Conservation (phyloP, 2,329 filamentous ascomycete species). For the Chaetoscypha palmicola region DNA sequence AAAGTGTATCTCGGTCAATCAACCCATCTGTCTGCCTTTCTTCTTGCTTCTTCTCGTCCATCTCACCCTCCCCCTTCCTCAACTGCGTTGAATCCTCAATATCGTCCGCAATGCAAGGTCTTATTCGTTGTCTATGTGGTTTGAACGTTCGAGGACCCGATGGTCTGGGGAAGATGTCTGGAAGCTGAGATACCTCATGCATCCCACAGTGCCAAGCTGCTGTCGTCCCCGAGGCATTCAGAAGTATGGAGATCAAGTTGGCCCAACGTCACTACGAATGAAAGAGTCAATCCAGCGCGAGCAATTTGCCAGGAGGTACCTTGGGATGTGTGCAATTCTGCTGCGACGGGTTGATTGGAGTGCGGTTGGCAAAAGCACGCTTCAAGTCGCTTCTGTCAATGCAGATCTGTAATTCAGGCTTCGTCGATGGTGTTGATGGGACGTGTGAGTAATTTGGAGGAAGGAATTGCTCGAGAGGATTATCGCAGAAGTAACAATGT, state of each 20-base stretch:
- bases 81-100: constrained; percentile 7
- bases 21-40: constrained; percentile 13
- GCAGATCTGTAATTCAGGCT: too few species aligned
- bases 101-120: constrained; percentile 13
- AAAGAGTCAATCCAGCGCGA: background rate
- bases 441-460: too few species aligned
- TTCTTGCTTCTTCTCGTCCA: constrained; percentile 11
- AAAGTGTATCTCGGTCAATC: constrained; percentile 26
- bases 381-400: background rate
- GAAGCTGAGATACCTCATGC: constrained; percentile 17
- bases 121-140: constrained; percentile 22
- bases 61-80: constrained; percentile 13
- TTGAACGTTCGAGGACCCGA: constrained; percentile 22
- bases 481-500: too few species aligned
- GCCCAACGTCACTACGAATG: background rate
- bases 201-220: background rate
- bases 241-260: background rate
- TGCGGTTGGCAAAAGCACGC: background rate
- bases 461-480: too few species aligned
- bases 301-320: background rate
- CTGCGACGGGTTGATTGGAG: background rate
- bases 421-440: background rate
- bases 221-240: constrained; percentile 2
- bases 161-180: constrained; percentile 14
- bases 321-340: background rate